Evolutionary conservation across 1,284 basidiomycete species (phyloP), one percentile per base, ranked within the genome.

Genomic region (Sanghuangporus weigelae): DNA sequence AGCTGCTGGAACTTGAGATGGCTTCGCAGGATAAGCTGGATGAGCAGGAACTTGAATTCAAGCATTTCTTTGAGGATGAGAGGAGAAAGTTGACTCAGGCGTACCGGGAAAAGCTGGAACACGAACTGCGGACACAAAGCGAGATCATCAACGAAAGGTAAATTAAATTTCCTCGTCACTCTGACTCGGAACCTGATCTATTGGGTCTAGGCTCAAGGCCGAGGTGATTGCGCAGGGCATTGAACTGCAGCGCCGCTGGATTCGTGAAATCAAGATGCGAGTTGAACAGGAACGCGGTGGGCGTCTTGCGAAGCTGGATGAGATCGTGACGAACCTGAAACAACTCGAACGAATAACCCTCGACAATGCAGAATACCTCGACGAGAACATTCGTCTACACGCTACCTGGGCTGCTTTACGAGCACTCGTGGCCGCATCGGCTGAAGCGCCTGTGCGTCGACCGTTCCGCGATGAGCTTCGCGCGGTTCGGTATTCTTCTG

Each of bases 261-360:
- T 98, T 64, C 87, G 93, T 53, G 95, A 98, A 62, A 90, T 99
- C 82, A 97, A 98, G 79, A 84, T 94, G 67, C 90, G 90, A 70
- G 96, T 99, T 63, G 96, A 99, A 77, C 86, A 95, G 72, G 97
- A 99, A 77, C 93, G 97, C 55, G 95, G 95, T 26, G 96, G 96
- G 19, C 90, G 96, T 66, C 84, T 99, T 10, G 92, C 95, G 66
- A 97, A 95, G 77, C 87, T 99, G 48, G 95, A 97, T 73, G 90
- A 96, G 73, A 87, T 99, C 61, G 90, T 95, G 14, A 87, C 90
- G 0, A 91, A 92, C 64, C 81, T 99, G 67, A 96, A 96, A 77
- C 87, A 90, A 67, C 86, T 99, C 46, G 94, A 98, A 76, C 87
- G 91, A 62, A 84, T 98, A 67, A 91, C 94, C 0, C 81, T 95